Evolutionary conservation across 257 asterid genomes (phyloP), one percentile per base, ranked within the genome.

Genomic region (Ophiorrhiza pumila): DNA sequence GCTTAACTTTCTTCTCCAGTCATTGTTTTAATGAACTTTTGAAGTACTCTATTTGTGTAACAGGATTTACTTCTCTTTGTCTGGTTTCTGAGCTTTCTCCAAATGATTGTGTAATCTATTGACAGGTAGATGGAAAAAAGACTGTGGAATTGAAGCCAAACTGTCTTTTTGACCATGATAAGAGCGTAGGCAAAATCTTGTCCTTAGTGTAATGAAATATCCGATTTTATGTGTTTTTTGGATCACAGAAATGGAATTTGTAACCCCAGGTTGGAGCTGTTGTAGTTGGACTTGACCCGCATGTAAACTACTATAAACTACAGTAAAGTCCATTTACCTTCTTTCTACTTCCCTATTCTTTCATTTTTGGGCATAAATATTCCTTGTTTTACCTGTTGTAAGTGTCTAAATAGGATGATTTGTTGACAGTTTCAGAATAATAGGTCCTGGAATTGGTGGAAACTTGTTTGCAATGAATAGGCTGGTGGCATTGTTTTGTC

Each of bases 191-290:
- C 67, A 59, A 41, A 75, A 65, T 80, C 69, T 71, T 71, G 45
- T 79, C 65, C 50, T 31, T 50, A 25, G 39, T n/a, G 37, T 64
- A 49, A 79, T 67, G 55, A 34, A 71, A 41, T 71, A 66, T 64
- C 18, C 35, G 5, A 23, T 47, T 62, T 74, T 15, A 7, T 66
- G 41, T 56, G 52, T 55, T 39, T 45, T 35, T 71, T 65, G 49
- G 72, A 74, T 72, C 27, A 76, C 73, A 46, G 31, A 64, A 67
- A 68, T 70, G 73, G 72, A 67, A 47, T 59, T 68, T 79, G 65
- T 53, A 20, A 68, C 78, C 60, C 56, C 87, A 93, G 98, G 98
- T 93, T 39, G 98, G 98, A 83, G 98, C 98, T 77, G 98, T 93
- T 72, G 91, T 91, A 49, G 97, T 93, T 72, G 98, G 98, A 73